These are phyloP conservation scores for Aspergillus nidulans DNA, from an alignment of 495 filamentous ascomycete species.

Conservation along the genomic window DNA sequence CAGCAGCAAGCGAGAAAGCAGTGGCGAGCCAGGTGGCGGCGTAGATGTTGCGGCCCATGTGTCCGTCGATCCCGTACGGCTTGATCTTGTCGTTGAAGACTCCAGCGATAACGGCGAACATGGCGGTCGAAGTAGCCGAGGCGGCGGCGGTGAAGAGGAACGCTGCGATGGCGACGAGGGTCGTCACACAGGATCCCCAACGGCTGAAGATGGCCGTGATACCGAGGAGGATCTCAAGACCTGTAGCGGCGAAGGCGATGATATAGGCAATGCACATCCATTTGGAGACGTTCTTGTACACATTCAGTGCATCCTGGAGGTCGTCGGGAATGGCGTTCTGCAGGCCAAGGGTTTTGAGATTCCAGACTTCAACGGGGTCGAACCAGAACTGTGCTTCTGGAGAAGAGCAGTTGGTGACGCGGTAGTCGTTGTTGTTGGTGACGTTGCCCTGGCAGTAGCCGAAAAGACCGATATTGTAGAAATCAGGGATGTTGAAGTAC, in stretches of 20 bases:
- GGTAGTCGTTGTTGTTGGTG: slow-evolving; percentile 34
- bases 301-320: slow-evolving; percentile 59
- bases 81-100: slow-evolving; percentile 58
- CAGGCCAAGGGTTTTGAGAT: slow-evolving; percentile 51
- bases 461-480: slow-evolving; percentile 81
- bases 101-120: slow-evolving; percentile 57
- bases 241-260: slow-evolving; percentile 65
- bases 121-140: slow-evolving; percentile 52
- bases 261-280: slow-evolving; percentile 76
- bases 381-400: slow-evolving; percentile 69
- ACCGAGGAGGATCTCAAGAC: slow-evolving; percentile 65
- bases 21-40: slow-evolving; percentile 72
- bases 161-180: slow-evolving; percentile 45
- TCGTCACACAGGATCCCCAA: slow-evolving; percentile 71
- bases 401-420: slow-evolving; percentile 49
- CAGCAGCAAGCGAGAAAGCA: slow-evolving; percentile 65
- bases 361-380: slow-evolving; percentile 61
- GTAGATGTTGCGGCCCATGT: slow-evolving; percentile 64
- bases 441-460: slow-evolving; percentile 75
- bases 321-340: slow-evolving; percentile 58
- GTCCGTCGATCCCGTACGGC: slow-evolving; percentile 60
- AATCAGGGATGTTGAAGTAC: slow-evolving; percentile 61
- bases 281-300: slow-evolving; percentile 66
- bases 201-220: slow-evolving; percentile 64
- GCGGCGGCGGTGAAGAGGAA: slow-evolving; percentile 56